phyloP scores from a whole-genome alignment of 1,284 basidiomycete species.

The Inonotus obliquus region DNA sequence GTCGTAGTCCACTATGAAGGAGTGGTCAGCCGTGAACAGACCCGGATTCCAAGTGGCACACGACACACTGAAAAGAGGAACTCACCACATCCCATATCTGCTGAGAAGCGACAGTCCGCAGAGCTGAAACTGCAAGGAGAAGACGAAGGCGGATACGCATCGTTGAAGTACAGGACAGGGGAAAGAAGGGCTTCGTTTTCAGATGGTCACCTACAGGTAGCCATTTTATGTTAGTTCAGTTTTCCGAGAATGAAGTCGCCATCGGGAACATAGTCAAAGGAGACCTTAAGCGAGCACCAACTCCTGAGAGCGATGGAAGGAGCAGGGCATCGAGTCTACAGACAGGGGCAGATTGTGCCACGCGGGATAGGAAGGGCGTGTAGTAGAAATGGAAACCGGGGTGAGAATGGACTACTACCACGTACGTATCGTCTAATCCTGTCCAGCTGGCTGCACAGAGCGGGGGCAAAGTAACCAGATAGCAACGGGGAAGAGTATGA shows the following conservation, averaged over 20 bases:
- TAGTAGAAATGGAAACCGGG: neutral
- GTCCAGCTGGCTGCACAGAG: neutral
- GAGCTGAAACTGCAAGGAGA: neutral
- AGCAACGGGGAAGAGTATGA: neutral
- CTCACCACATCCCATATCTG: slow-evolving; percentile 33
- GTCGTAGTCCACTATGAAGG: slow-evolving; percentile 55
- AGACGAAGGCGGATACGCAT: slow-evolving; percentile 2
- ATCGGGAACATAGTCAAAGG: neutral
- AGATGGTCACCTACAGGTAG: neutral
- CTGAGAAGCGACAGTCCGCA: slow-evolving; percentile 22
- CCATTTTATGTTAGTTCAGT: slow-evolving; percentile 10
- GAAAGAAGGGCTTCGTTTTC: neutral
- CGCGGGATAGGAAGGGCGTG: neutral
- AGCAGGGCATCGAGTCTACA: neutral
- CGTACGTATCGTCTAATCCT: neutral
- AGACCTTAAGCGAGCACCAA: neutral
- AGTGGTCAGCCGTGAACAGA: neutral
- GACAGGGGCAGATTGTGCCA: slow-evolving; percentile 1
- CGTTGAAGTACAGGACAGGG: neutral
- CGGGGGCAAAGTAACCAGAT: neutral
- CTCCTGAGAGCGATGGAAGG: slow-evolving; percentile 8
- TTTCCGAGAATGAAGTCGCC: neutral
- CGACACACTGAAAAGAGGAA: neutral
- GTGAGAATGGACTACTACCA: neutral
- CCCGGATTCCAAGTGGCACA: neutral